Percentiles rank a stretch among this genome's conserved stretches.
Evolutionary conservation across 1,284 basidiomycete genomes (phyloP).

Genomic region (Xanthoconium separans): DNA sequence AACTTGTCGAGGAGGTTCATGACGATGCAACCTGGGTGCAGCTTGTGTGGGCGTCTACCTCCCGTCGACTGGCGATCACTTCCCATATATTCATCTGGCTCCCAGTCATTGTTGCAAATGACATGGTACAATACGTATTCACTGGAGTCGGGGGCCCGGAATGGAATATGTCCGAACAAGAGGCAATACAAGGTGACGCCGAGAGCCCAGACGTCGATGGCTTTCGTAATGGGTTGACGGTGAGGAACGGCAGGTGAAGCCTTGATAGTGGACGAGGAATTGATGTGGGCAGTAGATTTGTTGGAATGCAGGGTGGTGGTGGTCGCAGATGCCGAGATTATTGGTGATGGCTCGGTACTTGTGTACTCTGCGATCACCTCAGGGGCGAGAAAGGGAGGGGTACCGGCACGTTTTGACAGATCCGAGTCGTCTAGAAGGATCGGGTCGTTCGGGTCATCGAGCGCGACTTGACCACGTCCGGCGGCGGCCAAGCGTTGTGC

Average conservation of each 20-base stretch:
- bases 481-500: conserved; percentile 69
- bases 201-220: conserved; percentile 99
- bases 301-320: conserved; percentile 32
- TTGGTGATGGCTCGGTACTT: conserved; percentile 27
- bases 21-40: conserved; percentile 57
- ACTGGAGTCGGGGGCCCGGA: conserved; percentile 48
- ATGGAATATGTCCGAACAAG: conserved; percentile 84
- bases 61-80: conserved; percentile 65
- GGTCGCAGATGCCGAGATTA: conserved; percentile 34
- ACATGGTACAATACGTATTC: conserved; percentile 85
- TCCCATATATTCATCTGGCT: conserved; percentile 73
- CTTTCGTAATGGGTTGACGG: conserved; percentile 82
- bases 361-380: conserved; percentile 80
- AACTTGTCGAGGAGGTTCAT: conserved; percentile 74
- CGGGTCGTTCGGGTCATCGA: conserved; percentile 49
- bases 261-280: conserved; percentile 35
- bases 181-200: conserved; percentile 98
- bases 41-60: conserved; percentile 47
- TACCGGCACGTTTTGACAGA: conserved; percentile 92
- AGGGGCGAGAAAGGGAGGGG: conserved; percentile 96
- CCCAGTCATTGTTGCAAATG: conserved; percentile 81
- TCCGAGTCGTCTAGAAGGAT: conserved; percentile 84
- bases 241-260: conserved; percentile 31
- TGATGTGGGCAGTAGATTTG: conserved; percentile 26
- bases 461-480: conserved; percentile 39